Evolutionary conservation across 352 stramenopile species (phyloP).

Genomic region (Pythium aphanidermatum): DNA sequence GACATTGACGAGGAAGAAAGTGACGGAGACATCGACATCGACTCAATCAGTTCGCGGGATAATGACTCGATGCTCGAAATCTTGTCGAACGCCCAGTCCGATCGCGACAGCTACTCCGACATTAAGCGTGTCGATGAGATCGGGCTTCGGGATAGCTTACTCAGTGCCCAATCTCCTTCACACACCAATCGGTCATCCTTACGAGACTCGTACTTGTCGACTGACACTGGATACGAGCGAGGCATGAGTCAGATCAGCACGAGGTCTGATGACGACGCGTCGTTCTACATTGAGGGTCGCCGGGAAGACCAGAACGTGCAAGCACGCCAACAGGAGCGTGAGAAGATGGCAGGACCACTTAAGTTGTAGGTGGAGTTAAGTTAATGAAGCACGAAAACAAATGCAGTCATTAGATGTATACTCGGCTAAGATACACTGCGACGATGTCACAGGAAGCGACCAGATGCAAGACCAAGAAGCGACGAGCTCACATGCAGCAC

Average conservation of each 20-base stretch:
- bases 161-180: not conserved
- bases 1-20: slow-evolving; percentile 25
- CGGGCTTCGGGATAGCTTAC: slow-evolving; percentile 4
- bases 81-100: not conserved
- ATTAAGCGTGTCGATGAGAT: slow-evolving; percentile 23
- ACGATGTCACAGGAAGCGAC: slow-evolving; percentile 32
- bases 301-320: slow-evolving; percentile 5
- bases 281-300: slow-evolving; percentile 43
- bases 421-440: not conserved
- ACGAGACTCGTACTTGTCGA: slow-evolving; percentile 46
- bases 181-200: slow-evolving; percentile 4
- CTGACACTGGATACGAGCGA: slow-evolving; percentile 15
- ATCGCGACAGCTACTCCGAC: slow-evolving; percentile 15
- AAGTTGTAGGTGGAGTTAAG: slow-evolving; percentile 14
- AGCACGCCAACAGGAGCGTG: slow-evolving; percentile 11
- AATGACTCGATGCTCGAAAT: slow-evolving; percentile 10
- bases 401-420: no score
- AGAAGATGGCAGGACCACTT: slow-evolving; percentile 10
- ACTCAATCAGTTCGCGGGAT: slow-evolving; percentile 6
- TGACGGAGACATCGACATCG: slow-evolving; percentile 22
- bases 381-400: not conserved
- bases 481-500: slow-evolving; percentile 52
- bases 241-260: slow-evolving; percentile 30
- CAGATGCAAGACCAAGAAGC: slow-evolving; percentile 64
- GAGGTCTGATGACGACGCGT: slow-evolving; percentile 52